These are phyloP conservation scores for Moniliella sp. DNA, from an alignment of 1,284 basidiomycete species.

Conservation along the genomic window DNA sequence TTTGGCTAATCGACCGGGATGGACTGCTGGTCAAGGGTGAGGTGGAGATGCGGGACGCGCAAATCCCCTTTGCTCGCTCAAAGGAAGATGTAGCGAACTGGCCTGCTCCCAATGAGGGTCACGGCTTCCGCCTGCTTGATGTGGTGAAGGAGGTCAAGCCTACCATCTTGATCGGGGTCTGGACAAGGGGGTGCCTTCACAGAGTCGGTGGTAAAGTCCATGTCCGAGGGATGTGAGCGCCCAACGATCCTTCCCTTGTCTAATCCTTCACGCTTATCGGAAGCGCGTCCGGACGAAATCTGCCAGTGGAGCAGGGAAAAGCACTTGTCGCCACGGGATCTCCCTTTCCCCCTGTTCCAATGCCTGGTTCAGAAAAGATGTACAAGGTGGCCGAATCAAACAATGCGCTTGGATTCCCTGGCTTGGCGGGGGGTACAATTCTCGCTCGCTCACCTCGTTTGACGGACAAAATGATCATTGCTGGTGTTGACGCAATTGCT, in stretches of 20 bases:
- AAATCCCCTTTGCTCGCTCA: not conserved
- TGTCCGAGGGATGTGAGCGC: slow-evolving; percentile 62
- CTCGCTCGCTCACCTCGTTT: not conserved
- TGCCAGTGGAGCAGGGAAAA: slow-evolving; percentile 45
- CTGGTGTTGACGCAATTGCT: not conserved
- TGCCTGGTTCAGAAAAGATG: not conserved
- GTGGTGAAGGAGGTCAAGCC: slow-evolving; percentile 69
- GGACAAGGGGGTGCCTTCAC: slow-evolving; percentile 67
- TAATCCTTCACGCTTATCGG: slow-evolving; percentile 65
- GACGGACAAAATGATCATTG: not conserved
- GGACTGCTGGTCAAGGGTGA: not conserved
- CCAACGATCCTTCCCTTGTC: slow-evolving; percentile 93
- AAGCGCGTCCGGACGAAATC: slow-evolving; percentile 54
- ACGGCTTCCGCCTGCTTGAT: slow-evolving; percentile 41
- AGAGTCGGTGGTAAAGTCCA: slow-evolving; percentile 51
- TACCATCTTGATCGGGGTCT: slow-evolving; percentile 72
- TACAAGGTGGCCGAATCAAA: not conserved
- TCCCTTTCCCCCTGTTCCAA: slow-evolving; percentile 43
- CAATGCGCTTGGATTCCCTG: not conserved
- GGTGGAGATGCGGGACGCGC: not conserved
- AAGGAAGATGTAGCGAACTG: not conserved
- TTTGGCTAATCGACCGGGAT: not conserved
- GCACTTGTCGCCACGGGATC: slow-evolving; percentile 74
- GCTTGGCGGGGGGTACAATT: not conserved
- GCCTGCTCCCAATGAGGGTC: not conserved